Evolutionary conservation across 1,284 basidiomycete genomes (phyloP).

Genomic region (Ceratobasidium sp.): DNA sequence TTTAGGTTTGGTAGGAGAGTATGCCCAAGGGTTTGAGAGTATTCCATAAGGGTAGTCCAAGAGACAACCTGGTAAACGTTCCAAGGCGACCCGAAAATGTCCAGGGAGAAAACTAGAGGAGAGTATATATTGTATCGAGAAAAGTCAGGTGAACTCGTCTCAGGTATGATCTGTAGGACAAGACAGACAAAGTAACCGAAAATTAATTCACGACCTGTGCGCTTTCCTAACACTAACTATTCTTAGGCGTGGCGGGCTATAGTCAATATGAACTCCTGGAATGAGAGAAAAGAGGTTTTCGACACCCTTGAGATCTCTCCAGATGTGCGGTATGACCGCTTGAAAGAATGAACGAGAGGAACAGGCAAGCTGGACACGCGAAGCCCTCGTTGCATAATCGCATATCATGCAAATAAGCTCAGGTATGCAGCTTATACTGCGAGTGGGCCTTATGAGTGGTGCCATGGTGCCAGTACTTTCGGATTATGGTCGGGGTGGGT

Average conservation of each 20-base stretch:
- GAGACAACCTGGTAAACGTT: neutral
- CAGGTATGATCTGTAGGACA: neutral
- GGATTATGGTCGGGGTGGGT: too few relatives aligned
- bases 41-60: neutral
- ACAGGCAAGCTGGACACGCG: neutral
- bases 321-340: neutral
- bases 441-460: too few relatives aligned
- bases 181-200: neutral
- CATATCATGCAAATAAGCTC: neutral
- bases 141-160: neutral
- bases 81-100: neutral
- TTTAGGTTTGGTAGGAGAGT: neutral
- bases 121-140: neutral
- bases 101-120: neutral
- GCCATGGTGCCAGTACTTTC: too few relatives aligned
- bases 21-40: neutral
- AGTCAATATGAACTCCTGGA: neutral
- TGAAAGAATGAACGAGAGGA: slow-evolving; percentile 1
- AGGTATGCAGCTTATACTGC: neutral
- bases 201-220: neutral
- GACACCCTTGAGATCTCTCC: neutral
- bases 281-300: neutral
- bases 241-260: neutral
- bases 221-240: too few relatives aligned
- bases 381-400: neutral